Percentiles rank a stretch among this genome's conserved stretches.
Conservation (phyloP, 2,329 filamentous ascomycete genomes). For the Apiospora phragmitis region DNA sequence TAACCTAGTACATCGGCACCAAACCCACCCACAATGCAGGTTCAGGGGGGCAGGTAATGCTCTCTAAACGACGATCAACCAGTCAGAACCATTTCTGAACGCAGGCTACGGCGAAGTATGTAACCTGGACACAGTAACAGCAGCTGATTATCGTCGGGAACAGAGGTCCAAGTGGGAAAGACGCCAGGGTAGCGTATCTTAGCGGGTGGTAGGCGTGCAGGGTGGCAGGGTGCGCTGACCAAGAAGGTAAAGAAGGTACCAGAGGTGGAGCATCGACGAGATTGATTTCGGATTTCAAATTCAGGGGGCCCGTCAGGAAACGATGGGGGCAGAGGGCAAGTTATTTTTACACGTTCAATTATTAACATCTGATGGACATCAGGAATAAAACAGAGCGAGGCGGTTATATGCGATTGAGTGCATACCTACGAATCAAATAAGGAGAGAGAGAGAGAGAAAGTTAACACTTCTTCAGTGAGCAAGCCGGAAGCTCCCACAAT, state of each 20-base stretch:
- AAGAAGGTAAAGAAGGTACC: constrained; percentile 8
- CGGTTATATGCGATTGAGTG: background rate
- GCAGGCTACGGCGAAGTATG: background rate
- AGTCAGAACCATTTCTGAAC: background rate
- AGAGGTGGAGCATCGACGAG: background rate
- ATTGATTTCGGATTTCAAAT: constrained; percentile 9
- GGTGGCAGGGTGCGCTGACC: constrained; percentile 7
- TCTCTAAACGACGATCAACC: background rate
- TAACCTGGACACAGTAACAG: constrained; percentile 7
- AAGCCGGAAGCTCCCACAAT: background rate
- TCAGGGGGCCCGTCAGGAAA: background rate
- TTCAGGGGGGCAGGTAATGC: background rate
- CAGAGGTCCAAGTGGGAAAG: constrained; percentile 5
- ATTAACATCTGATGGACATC: background rate
- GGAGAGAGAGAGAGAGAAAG: background rate
- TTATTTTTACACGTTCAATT: background rate
- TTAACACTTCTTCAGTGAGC: background rate
- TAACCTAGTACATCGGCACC: background rate
- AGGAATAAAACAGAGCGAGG: background rate
- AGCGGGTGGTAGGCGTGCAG: constrained; percentile 1
- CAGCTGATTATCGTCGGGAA: constrained; percentile 2
- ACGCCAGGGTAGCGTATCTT: background rate
- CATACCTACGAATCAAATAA: too few species aligned
- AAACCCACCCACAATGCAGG: background rate
- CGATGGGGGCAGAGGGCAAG: background rate